Conservation (phyloP, 805 yeast species). For the Spathaspora gorwiae region DNA sequence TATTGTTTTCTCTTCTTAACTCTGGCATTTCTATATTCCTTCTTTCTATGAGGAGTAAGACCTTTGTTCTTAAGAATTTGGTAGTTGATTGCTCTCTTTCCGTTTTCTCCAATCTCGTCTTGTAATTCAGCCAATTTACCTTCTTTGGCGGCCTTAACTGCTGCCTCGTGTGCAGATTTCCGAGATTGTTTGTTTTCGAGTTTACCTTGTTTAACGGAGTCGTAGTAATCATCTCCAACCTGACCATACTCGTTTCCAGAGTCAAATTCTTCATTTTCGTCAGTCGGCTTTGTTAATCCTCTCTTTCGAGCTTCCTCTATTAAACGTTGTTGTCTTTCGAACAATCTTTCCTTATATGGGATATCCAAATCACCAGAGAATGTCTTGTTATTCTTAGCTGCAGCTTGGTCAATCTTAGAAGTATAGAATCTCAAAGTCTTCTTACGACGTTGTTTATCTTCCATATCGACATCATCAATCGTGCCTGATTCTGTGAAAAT, state of each 20-base stretch:
- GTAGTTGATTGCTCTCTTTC: conserved; percentile 91
- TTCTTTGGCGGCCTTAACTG: conserved; percentile 74
- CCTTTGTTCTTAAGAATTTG: conserved; percentile 97
- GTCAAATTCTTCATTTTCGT: conserved; percentile 49
- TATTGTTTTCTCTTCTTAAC: conserved; percentile 98
- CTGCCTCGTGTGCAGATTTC: conserved; percentile 60
- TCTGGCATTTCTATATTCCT: conserved; percentile 91
- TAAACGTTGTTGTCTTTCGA: conserved; percentile 84
- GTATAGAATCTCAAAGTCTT: conserved; percentile 90
- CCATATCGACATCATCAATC: conserved; percentile 77
- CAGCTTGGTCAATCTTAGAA: conserved; percentile 88
- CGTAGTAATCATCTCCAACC: conserved; percentile 51
- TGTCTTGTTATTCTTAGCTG: conserved; percentile 43
- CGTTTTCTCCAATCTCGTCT: conserved; percentile 66
- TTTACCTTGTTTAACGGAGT: conserved; percentile 46
- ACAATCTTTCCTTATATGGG: conserved; percentile 86
- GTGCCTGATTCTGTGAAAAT: conserved; percentile 64
- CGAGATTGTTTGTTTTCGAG: conserved; percentile 49
- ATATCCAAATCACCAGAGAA: conserved; percentile 82
- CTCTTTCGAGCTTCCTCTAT: conserved; percentile 84
- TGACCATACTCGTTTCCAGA: conserved; percentile 43
- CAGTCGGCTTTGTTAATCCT: conserved; percentile 47
- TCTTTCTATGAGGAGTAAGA: conserved; percentile 86
- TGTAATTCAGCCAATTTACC: conserved; percentile 74
- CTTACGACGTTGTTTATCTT: conserved; percentile 78